Evolutionary conservation across 2,329 filamentous ascomycete genomes (phyloP), one percentile per base, ranked within the genome.

Genomic region (Torrubiellomyces zombiae): DNA sequence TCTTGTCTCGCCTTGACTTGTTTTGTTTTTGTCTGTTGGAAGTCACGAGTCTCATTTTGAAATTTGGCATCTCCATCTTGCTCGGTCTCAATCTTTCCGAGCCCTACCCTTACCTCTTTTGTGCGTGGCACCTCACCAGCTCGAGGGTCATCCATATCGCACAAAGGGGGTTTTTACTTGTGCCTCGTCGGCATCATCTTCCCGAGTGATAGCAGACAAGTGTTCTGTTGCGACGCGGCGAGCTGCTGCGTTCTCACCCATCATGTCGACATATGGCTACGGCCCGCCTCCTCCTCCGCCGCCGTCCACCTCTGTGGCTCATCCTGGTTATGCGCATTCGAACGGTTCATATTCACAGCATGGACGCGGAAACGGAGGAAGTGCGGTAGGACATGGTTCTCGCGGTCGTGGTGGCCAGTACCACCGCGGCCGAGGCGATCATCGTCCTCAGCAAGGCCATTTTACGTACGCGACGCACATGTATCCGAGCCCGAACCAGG

Each of bases 241-340:
- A 30, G 31, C 19, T 28, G 25, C 24, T 24, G 26, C 20, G 19
- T 18, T 16, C 20, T 17, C 15, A 13, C 23, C 15, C 25, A 21
- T 19, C 25, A 65, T 65, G 60, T 51, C 60, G 13, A 44, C 47
- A 16, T 66, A 67, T 49, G 58, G 55, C 26, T 67, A 66, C 50
- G 61, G 30, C 9, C 30, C 54, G n/a, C 61, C 60, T 13, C 60
- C 61, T 28, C 61, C 61, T 9, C 59, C 61, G 11, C 53, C 60
- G 4, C 60, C 41, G 21, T 38, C 46, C 19, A 31, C 40, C 6
- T 38, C 44, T 16, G 34, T 40, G 21, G 39, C 43, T 28, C 45
- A 47, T 18, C 35, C 42, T 8, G 47, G 43, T 17, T 63, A 60
- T 28, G 41, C 47, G 6, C 48, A 53, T 18, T 52, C 56, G 31